phyloP scores from a whole-genome alignment of 2,329 filamentous ascomycete species.

The Aspergillus tubingensis region DNA sequence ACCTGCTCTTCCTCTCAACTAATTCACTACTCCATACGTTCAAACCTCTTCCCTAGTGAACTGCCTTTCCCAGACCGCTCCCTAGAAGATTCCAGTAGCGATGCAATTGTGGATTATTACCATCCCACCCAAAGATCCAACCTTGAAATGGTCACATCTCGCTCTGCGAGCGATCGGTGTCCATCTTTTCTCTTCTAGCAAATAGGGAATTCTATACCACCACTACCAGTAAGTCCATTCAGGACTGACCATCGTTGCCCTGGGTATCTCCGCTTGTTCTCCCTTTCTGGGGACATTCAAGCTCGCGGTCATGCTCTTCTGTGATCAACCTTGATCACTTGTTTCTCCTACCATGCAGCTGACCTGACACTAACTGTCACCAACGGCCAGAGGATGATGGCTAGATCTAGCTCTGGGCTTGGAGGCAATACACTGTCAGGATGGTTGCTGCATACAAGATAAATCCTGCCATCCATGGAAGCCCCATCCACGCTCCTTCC shows the following conservation, averaged over 20 bases:
- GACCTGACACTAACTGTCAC: background rate
- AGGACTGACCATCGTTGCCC: background rate
- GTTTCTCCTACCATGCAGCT: background rate
- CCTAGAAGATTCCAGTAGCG: too few species aligned
- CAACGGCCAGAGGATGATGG: background rate
- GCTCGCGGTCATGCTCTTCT: background rate
- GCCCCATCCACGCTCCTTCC: conserved; percentile 12
- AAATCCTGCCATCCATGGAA: conserved; percentile 15
- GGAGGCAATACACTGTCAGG: background rate
- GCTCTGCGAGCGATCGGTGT: too few species aligned
- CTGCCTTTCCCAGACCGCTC: too few species aligned
- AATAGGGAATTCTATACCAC: background rate
- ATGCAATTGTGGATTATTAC: too few species aligned
- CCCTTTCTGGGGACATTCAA: background rate
- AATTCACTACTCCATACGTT: too few species aligned
- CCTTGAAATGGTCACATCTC: too few species aligned
- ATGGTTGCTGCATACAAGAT: conserved; percentile 4
- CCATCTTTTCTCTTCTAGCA: too few species aligned
- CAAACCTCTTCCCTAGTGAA: too few species aligned
- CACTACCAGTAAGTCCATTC: background rate
- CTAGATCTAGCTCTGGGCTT: background rate
- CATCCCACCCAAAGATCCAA: too few species aligned
- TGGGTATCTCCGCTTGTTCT: background rate
- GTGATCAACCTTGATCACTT: background rate
- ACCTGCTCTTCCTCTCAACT: too few species aligned